Evolutionary conservation across 2,329 filamentous ascomycete species (phyloP).

Genomic region (Xylariaceae sp.): DNA sequence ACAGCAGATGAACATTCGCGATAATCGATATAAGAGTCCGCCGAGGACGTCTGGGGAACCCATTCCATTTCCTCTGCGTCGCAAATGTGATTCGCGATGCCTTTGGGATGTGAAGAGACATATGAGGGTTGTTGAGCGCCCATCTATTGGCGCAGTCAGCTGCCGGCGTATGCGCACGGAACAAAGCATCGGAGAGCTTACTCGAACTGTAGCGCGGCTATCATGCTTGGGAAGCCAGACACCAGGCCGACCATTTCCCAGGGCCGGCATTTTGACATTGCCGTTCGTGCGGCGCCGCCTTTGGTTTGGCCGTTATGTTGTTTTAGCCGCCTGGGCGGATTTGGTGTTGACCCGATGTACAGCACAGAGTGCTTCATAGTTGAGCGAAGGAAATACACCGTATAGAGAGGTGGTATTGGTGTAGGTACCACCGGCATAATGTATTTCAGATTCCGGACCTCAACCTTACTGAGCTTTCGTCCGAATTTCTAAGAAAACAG

Average conservation of each 20-base stretch:
- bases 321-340: conserved; percentile 75
- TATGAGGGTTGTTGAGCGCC: conserved; percentile 84
- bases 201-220: conserved; percentile 92
- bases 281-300: conserved; percentile 78
- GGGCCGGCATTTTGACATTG: conserved; percentile 63
- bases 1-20: conserved; percentile 74
- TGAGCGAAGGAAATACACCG: conserved; percentile 87
- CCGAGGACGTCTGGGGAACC: conserved; percentile 53
- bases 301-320: conserved; percentile 86
- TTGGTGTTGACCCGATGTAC: conserved; percentile 89
- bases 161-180: background rate
- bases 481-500: background rate
- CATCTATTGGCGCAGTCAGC: conserved; percentile 54
- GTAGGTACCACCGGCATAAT: conserved; percentile 43
- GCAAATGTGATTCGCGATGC: conserved; percentile 55
- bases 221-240: conserved; percentile 80
- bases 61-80: conserved; percentile 48
- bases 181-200: conserved; percentile 42
- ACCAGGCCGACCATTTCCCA: conserved; percentile 91
- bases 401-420: conserved; percentile 83
- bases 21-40: conserved; percentile 64
- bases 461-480: background rate
- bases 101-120: conserved; percentile 71
- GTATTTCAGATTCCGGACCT: background rate
- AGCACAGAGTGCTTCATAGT: conserved; percentile 65